phyloP scores from a whole-genome alignment of 192 early-diverging fungal species.

The Helicostylum pulchrum region DNA sequence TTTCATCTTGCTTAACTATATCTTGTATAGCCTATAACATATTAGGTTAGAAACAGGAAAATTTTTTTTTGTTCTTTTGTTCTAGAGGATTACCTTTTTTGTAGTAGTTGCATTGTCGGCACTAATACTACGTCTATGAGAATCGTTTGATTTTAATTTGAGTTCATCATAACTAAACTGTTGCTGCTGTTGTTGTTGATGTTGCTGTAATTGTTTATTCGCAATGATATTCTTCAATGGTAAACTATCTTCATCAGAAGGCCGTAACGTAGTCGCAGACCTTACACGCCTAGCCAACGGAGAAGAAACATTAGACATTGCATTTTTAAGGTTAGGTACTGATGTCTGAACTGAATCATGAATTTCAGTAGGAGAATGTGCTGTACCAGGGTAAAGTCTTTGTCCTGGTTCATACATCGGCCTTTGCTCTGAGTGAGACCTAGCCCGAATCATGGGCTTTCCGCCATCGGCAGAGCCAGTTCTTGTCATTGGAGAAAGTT shows the following conservation, averaged over 20 bases:
- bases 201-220: conserved; percentile 24
- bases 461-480: conserved; percentile 9
- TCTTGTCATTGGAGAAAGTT: conserved; percentile 9
- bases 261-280: conserved; percentile 45
- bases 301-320: conserved; percentile 22
- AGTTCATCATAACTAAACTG: conserved; percentile 2
- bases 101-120: conserved; percentile 22
- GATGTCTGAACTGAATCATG: conserved; percentile 7
- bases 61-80: neutral
- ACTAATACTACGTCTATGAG: conserved; percentile 30
- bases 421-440: conserved; percentile 26
- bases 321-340: conserved; percentile 1
- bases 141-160: neutral
- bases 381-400: neutral
- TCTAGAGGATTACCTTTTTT: conserved; percentile 11
- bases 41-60: neutral
- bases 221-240: conserved; percentile 36
- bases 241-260: conserved; percentile 40
- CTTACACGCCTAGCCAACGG: conserved; percentile 45
- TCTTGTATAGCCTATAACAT: conserved; percentile 3
- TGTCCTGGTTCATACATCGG: neutral
- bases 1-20: conserved; percentile 2
- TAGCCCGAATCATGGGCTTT: conserved; percentile 19
- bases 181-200: conserved; percentile 7
- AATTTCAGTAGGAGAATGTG: neutral